Evolutionary conservation across 2,329 filamentous ascomycete genomes (phyloP), one percentile per base, ranked within the genome.

Genomic region (Calonectria pauciramosa): DNA sequence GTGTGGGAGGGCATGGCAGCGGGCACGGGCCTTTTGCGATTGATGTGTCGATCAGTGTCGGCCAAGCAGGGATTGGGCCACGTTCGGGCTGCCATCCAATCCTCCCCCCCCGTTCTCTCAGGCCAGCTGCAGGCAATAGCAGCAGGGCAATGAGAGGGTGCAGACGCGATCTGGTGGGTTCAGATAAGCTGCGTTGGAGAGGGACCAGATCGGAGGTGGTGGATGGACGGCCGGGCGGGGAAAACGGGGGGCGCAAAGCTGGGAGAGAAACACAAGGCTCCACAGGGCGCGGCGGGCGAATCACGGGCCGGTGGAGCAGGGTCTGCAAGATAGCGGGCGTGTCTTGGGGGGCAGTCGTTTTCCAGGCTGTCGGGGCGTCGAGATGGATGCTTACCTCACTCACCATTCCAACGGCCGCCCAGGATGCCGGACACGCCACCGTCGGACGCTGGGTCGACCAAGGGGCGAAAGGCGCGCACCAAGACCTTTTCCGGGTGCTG

Each of bases 401-500:
- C 68, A 52, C 26, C 56, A 59, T 59, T 65, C 44, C 68, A 52
- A 13, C n/a, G 41, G 41, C 41, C 41, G 52, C 54, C 26, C 52
- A 60, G 11, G 6, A 80, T 80, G 79, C 44, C 75, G 6, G 72
- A 60, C 34, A 70, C 73, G n/a, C n/a, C 54, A 18, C 66, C 56
- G 30, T 16, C 74, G 51, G 60, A 75, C 68, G 8, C 60, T 65
- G 20, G 59, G 20, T 73, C 76, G 9, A 76, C 71, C 8, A 73
- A 78, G 8, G 75, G 68, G n/a, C 75, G 76, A 4, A 80, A 80
- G 70, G 68, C 54, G n/a, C 79, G 79, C 41, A 80, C 78, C 7
- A 81, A 81, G 72, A 81, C 72, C 20, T 81, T 81, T 20, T 80
- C 79, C 3, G 79, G 79, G 23, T 81, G 79, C 64, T 81, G 79